These are phyloP conservation scores for Begonia peltatifolia DNA, from an alignment of 306 rosid genomes.

Conservation along the genomic window DNA sequence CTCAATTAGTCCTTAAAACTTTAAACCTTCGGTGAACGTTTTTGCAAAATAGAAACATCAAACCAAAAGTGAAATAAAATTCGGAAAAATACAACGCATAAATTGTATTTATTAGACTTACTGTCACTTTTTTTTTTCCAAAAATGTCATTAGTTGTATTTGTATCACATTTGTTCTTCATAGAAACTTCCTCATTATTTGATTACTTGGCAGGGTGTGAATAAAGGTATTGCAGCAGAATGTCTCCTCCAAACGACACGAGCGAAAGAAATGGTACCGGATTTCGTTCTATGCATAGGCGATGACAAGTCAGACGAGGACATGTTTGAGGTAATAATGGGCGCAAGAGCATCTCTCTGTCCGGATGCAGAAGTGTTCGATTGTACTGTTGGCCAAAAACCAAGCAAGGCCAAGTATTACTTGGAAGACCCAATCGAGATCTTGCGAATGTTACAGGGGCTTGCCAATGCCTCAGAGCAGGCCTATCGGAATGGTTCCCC, in stretches of 20 bases:
- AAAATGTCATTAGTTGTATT: no score
- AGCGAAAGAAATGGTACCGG: constrained; percentile 46
- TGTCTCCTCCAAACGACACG: constrained; percentile 43
- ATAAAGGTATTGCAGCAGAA: constrained; percentile 73
- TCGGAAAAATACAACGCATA: no score
- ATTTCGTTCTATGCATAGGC: constrained; percentile 77
- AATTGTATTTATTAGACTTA: no score
- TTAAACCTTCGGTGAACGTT: no score
- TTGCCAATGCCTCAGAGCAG: constrained; percentile 54
- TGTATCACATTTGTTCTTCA: not conserved
- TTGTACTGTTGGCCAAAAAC: constrained; percentile 50
- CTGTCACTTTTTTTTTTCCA: no score
- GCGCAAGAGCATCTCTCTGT: constrained; percentile 27
- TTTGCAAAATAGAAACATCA: no score
- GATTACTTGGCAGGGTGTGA: constrained; percentile 48
- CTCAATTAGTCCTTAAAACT: no score
- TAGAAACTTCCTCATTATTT: not conserved
- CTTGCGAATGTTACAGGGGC: constrained; percentile 75
- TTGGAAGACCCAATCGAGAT: constrained; percentile 78
- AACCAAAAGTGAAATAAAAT: no score
- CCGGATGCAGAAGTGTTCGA: constrained; percentile 40
- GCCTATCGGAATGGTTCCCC: constrained; percentile 18
- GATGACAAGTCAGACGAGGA: constrained; percentile 90
- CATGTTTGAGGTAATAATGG: constrained; percentile 54
- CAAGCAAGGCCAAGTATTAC: constrained; percentile 50